Conservation (phyloP, 257 asterid genomes). For the Vinca minor region DNA sequence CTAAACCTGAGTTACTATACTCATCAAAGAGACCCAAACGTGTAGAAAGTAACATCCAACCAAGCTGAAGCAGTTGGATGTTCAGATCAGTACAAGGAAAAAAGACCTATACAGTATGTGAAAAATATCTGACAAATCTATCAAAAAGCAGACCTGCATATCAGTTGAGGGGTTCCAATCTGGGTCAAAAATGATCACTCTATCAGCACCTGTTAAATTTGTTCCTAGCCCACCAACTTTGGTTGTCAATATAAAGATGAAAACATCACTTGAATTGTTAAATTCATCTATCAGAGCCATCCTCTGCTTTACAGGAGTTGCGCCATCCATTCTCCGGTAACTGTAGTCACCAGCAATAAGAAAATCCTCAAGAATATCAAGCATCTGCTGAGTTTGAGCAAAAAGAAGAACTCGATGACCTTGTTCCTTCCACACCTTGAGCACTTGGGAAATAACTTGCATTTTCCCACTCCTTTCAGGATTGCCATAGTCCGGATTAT, state of each 20-base stretch:
- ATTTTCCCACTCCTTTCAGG: constrained; percentile 87
- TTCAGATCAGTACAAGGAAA: neutral
- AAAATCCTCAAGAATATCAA: constrained; percentile 85
- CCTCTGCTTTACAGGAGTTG: constrained; percentile 80
- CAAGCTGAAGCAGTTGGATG: neutral
- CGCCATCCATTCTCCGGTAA: constrained; percentile 95
- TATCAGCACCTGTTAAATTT: constrained; percentile 90
- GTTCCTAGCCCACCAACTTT: constrained; percentile 98
- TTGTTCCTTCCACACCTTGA: constrained; percentile 90
- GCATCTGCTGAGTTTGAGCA: constrained; percentile 96
- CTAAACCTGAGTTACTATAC: neutral
- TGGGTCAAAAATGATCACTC: constrained; percentile 95
- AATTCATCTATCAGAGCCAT: constrained; percentile 92
- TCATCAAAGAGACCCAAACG: neutral
- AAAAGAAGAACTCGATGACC: constrained; percentile 96
- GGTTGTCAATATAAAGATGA: constrained; percentile 81
- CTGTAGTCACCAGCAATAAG: constrained; percentile 38
- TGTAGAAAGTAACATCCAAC: neutral
- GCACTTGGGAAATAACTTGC: constrained; percentile 84
- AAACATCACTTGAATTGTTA: constrained; percentile 68
- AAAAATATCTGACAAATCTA: constrained; percentile 8
- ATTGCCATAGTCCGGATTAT: constrained; percentile 90
- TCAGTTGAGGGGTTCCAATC: constrained; percentile 99
- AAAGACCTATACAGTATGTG: neutral
- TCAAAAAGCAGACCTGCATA: constrained; percentile 60